Evolutionary conservation across 345 rosid species (phyloP).

Genomic region (Eucalyptus victrix): DNA sequence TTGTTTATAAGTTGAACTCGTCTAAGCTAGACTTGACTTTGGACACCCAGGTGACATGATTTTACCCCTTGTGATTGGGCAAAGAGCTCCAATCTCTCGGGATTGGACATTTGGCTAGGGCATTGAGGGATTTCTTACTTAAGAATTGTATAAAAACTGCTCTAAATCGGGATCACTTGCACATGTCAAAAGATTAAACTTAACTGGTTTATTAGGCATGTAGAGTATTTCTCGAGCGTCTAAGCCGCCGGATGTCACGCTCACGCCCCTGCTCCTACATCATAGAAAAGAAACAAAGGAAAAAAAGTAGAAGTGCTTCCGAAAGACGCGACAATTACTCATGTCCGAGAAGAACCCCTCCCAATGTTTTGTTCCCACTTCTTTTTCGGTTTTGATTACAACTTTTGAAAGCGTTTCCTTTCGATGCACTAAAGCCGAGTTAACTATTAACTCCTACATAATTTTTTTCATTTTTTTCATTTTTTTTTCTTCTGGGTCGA

Average conservation of each 20-base stretch:
- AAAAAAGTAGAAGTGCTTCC: background rate
- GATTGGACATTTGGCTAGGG: background rate
- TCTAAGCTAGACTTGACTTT: background rate
- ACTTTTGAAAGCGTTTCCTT: background rate
- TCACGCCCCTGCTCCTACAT: background rate
- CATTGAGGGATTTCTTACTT: rapidly evolving
- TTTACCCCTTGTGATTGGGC: background rate
- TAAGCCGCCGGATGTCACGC: background rate
- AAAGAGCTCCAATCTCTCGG: background rate
- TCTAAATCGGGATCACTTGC: background rate
- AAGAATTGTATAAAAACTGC: background rate
- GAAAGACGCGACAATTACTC: background rate
- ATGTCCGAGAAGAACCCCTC: background rate
- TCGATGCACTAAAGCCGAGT: background rate
- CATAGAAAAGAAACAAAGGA: background rate
- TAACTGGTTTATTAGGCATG: background rate
- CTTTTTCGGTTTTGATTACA: background rate
- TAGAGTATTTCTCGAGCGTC: background rate
- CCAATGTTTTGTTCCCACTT: background rate
- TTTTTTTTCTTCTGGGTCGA: background rate
- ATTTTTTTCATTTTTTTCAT: background rate
- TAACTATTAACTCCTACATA: background rate
- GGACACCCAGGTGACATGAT: rapidly evolving
- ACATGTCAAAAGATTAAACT: background rate
- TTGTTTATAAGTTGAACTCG: background rate